These are phyloP conservation scores for Xylariaceae sp. DNA, from an alignment of 2,329 filamentous ascomycete species.

Conservation along the genomic window DNA sequence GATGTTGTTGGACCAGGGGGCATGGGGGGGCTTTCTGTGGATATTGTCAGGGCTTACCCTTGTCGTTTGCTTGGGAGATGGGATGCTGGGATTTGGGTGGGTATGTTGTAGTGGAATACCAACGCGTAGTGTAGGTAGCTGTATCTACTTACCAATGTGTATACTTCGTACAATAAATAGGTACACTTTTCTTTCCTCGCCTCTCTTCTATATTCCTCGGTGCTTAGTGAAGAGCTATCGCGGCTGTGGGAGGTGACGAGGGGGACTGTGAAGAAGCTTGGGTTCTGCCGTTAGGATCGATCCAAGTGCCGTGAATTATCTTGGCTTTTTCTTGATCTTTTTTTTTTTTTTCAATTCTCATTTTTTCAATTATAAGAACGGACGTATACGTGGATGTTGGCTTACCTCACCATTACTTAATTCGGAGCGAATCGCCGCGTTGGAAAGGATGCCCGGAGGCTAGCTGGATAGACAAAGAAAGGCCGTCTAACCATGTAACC, in stretches of 20 bases:
- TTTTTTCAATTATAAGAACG: too few relatives aligned
- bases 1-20: not conserved
- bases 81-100: not conserved
- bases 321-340: not conserved
- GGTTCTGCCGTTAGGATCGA: too few relatives aligned
- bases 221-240: too few relatives aligned
- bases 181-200: too few relatives aligned
- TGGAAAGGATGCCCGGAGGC: not conserved
- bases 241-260: too few relatives aligned
- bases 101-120: not conserved
- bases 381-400: slow-evolving; percentile 2
- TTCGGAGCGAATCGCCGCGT: not conserved
- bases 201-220: not conserved
- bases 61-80: slow-evolving; percentile 15
- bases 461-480: not conserved
- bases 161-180: too few relatives aligned
- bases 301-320: too few relatives aligned
- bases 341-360: not conserved
- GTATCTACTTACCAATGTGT: too few relatives aligned
- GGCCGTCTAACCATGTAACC: not conserved
- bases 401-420: slow-evolving; percentile 1
- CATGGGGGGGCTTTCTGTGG: slow-evolving; percentile 18
- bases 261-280: not conserved
- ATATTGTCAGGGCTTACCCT: slow-evolving; percentile 25
- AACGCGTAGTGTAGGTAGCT: not conserved